Evolutionary conservation across 441 rosid species (phyloP).

Genomic region (Macaranga tanarius): DNA sequence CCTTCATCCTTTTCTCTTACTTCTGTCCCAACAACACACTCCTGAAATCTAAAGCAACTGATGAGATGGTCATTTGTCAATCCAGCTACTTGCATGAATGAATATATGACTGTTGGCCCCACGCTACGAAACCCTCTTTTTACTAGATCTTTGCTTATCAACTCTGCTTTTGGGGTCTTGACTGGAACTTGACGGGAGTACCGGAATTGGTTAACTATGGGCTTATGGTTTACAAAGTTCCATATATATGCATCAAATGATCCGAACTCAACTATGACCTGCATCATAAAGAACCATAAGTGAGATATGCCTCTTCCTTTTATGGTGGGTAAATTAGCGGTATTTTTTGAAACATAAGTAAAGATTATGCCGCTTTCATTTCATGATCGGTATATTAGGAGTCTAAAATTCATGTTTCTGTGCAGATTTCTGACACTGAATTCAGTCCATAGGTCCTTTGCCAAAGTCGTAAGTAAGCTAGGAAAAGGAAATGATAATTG

Average conservation of each 20-base stretch:
- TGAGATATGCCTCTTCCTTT: slow-evolving; percentile 42
- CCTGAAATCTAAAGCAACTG: slow-evolving; percentile 79
- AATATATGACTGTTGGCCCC: slow-evolving; percentile 80
- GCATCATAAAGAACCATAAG: slow-evolving; percentile 39
- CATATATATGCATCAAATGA: slow-evolving; percentile 82
- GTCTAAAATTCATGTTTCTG: no score
- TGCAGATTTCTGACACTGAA: no score
- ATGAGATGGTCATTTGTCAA: slow-evolving; percentile 79
- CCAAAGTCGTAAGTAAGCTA: no score
- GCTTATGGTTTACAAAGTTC: slow-evolving; percentile 84
- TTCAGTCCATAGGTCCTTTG: no score
- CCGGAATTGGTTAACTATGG: slow-evolving; percentile 64
- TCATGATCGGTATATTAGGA: no score
- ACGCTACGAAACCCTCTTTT: slow-evolving; percentile 82
- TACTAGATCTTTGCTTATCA: slow-evolving; percentile 84
- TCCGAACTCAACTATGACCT: slow-evolving; percentile 83
- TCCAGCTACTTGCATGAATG: slow-evolving; percentile 85
- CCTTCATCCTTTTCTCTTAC: slow-evolving; percentile 43
- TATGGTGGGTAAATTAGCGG: slow-evolving; percentile 19
- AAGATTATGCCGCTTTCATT: no score
- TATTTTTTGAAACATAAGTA: slow-evolving; percentile 1
- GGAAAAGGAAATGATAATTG: no score
- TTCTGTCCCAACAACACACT: slow-evolving; percentile 52
- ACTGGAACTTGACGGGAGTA: slow-evolving; percentile 81
- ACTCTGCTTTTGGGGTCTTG: slow-evolving; percentile 82